Conservation (phyloP, 2,329 filamentous ascomycete genomes). For the Magnaporthiopsis rhizophila region DNA sequence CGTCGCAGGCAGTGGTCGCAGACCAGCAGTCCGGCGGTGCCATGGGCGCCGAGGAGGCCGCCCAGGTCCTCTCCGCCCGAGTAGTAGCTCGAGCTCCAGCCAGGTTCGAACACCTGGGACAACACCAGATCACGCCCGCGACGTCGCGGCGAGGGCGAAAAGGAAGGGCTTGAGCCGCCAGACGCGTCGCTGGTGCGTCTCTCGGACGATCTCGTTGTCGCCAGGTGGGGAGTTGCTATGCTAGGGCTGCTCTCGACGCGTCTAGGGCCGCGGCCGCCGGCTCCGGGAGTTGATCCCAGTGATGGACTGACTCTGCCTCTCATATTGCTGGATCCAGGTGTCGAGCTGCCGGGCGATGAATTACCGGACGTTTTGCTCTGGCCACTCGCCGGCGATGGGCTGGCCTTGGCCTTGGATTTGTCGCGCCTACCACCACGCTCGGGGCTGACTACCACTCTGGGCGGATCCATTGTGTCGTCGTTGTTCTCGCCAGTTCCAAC, state of each 20-base stretch:
- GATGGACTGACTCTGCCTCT: conserved; percentile 2
- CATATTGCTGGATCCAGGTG: neutral
- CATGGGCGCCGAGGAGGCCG: neutral
- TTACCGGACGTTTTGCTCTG: neutral
- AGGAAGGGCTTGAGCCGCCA: neutral
- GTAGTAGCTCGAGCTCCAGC: neutral
- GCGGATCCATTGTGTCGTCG: neutral
- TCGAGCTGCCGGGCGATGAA: neutral
- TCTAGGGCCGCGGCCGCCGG: neutral
- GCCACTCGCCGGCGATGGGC: neutral
- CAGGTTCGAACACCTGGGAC: neutral
- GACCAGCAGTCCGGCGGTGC: neutral
- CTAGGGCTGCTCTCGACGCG: neutral
- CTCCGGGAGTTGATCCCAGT: neutral
- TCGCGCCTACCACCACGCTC: neutral
- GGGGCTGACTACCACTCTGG: neutral
- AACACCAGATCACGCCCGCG: conserved; percentile 5
- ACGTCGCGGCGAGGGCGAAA: conserved; percentile 3
- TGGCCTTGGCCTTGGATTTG: neutral
- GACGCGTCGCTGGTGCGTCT: neutral
- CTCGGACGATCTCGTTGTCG: neutral
- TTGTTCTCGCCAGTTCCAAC: neutral
- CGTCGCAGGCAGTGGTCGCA: conserved; percentile 6
- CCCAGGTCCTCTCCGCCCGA: neutral
- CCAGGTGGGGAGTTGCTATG: neutral